Conservation (phyloP, 768 basidiomycete species). For the Tricholoma saponaceum region DNA sequence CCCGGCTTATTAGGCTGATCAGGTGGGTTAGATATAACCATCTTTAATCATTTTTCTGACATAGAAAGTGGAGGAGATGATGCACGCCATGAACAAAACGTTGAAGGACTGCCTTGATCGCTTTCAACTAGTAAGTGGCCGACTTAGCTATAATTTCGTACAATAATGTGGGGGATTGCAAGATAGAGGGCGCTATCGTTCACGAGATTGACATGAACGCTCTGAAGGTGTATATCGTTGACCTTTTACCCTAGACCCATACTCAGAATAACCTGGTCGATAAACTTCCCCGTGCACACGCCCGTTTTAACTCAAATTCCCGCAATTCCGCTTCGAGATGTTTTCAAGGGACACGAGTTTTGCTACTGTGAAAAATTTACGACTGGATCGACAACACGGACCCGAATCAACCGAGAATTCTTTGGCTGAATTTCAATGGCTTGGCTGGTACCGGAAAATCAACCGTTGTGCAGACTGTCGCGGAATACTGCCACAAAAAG, state of each 20-base stretch:
- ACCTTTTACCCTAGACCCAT: not conserved
- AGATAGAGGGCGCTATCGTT: slow-evolving; percentile 6
- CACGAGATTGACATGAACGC: slow-evolving; percentile 4
- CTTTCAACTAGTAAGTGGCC: slow-evolving; percentile 1
- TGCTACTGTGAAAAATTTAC: slow-evolving; percentile 5
- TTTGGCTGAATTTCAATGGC: not conserved
- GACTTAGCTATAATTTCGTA: not conserved
- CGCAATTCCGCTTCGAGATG: slow-evolving; percentile 8
- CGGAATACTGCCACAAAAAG: not conserved
- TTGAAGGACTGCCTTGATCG: slow-evolving; percentile 7
- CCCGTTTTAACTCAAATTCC: slow-evolving; percentile 6
- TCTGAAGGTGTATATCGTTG: not conserved
- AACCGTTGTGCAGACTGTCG: not conserved
- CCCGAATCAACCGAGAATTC: not conserved
- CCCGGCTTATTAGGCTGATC: slow-evolving; percentile 3
- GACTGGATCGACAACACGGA: slow-evolving; percentile 7
- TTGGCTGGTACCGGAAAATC: not conserved
- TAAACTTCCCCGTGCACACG: slow-evolving; percentile 8
- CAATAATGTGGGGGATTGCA: not conserved
- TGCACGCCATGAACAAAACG: not conserved
- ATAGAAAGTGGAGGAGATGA: slow-evolving; percentile 2
- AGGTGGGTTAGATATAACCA: not conserved
- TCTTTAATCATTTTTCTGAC: not conserved
- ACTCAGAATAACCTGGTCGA: slow-evolving; percentile 5
- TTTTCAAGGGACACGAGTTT: slow-evolving; percentile 8